Evolutionary conservation across 1,139 yeast species (phyloP).

Genomic region (Pichia sp.): DNA sequence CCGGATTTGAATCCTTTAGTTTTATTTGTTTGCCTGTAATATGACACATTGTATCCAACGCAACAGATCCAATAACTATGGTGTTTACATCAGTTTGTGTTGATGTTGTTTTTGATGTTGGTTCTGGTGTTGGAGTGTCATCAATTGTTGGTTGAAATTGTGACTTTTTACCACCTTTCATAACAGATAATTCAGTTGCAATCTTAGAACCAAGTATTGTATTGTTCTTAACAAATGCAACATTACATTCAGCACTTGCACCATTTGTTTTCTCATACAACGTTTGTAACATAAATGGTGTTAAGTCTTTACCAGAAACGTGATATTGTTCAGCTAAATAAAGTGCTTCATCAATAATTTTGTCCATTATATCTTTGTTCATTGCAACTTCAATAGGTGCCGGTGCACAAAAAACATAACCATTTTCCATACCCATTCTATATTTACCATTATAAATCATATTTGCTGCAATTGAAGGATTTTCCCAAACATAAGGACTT

Average conservation of each 20-base stretch:
- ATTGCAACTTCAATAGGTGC: slow-evolving; percentile 66
- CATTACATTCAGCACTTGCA: slow-evolving; percentile 61
- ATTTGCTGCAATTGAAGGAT: slow-evolving; percentile 54
- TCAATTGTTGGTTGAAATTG: slow-evolving; percentile 5
- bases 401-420: slow-evolving; percentile 75
- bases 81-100: slow-evolving; percentile 18
- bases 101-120: background rate
- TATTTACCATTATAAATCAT: slow-evolving; percentile 50
- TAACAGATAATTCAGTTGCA: slow-evolving; percentile 45
- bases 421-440: slow-evolving; percentile 50
- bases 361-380: slow-evolving; percentile 45
- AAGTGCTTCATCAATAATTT: slow-evolving; percentile 54
- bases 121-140: background rate
- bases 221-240: slow-evolving; percentile 72
- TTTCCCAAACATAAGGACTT: slow-evolving; percentile 60
- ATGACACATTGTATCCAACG: slow-evolving; percentile 62
- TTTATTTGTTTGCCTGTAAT: slow-evolving; percentile 30
- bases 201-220: slow-evolving; percentile 64
- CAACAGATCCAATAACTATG: slow-evolving; percentile 67
- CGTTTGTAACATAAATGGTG: slow-evolving; percentile 67
- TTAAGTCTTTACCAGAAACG: slow-evolving; percentile 64
- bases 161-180: slow-evolving; percentile 31
- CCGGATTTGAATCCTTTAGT: slow-evolving; percentile 70
- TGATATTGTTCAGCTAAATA: slow-evolving; percentile 48
- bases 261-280: slow-evolving; percentile 68